Conservation (phyloP, 345 rosid genomes). For the Angophora floribunda region DNA sequence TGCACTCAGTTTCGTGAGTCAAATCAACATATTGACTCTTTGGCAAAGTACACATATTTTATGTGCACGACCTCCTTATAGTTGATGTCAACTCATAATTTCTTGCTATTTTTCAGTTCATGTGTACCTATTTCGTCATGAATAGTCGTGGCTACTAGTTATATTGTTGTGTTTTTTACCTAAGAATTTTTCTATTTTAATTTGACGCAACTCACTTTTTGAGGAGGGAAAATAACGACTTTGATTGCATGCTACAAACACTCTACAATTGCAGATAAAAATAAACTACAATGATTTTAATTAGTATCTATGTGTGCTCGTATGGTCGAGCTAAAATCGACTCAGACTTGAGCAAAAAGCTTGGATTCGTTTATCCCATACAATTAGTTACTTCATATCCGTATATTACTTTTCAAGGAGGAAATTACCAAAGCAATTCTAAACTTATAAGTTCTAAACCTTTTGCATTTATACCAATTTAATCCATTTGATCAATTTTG, state of each 20-base stretch:
- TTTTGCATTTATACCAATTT: too few relatives aligned
- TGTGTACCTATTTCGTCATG: not conserved
- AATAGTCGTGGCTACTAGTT: not conserved
- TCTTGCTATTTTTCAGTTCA: not conserved
- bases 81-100: not conserved
- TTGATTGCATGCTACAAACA: not conserved
- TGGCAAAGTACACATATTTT: not conserved
- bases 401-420: not conserved
- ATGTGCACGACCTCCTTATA: not conserved
- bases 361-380: not conserved
- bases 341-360: not conserved
- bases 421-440: too few relatives aligned
- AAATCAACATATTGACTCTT: not conserved
- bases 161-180: not conserved
- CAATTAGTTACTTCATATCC: not conserved
- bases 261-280: not conserved
- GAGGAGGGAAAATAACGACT: not conserved
- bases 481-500: too few relatives aligned
- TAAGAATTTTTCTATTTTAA: not conserved
- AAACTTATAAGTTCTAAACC: too few relatives aligned
- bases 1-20: accelerated
- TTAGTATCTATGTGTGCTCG: not conserved
- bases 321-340: not conserved
- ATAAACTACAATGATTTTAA: not conserved
- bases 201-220: not conserved